phyloP scores from a whole-genome alignment of 2,329 filamentous ascomycete species.

The Cadophora malorum region DNA sequence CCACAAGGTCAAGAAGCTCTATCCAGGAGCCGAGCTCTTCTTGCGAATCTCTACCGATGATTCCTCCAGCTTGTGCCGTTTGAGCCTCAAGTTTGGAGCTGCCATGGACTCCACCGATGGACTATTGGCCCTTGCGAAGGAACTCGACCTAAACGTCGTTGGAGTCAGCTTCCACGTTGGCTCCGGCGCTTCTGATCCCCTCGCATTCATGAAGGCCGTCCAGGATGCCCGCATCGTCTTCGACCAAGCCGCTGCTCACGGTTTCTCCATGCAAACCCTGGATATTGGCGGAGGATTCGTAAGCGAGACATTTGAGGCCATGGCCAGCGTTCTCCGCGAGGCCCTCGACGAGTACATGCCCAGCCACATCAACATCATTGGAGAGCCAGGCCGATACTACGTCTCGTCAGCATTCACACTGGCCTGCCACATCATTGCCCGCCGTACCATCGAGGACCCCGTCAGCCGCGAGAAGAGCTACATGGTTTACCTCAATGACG shows the following conservation, averaged over 20 bases:
- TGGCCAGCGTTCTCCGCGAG: constrained; percentile 79
- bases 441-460: constrained; percentile 83
- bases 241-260: constrained; percentile 77
- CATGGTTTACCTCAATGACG: constrained; percentile 98
- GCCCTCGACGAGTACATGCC: constrained; percentile 92
- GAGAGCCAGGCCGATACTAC: constrained; percentile 96
- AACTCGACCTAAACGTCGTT: constrained; percentile 86
- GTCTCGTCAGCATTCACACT: constrained; percentile 92
- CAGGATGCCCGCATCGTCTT: constrained; percentile 89
- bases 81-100: constrained; percentile 97
- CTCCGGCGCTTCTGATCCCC: constrained; percentile 93
- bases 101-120: constrained; percentile 80
- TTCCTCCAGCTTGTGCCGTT: constrained; percentile 88
- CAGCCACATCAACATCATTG: constrained; percentile 79
- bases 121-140: constrained; percentile 79
- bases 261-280: constrained; percentile 83
- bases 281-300: constrained; percentile 96
- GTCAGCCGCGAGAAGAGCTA: constrained; percentile 72
- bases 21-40: constrained; percentile 86
- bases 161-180: constrained; percentile 98
- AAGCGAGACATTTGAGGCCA: constrained; percentile 87
- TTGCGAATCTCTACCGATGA: constrained; percentile 97
- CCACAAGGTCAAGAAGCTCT: constrained; percentile 95
- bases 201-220: constrained; percentile 89
- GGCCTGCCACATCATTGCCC: constrained; percentile 94